Conservation (phyloP, 805 yeast genomes). For the Monosporozyma aerobia region DNA sequence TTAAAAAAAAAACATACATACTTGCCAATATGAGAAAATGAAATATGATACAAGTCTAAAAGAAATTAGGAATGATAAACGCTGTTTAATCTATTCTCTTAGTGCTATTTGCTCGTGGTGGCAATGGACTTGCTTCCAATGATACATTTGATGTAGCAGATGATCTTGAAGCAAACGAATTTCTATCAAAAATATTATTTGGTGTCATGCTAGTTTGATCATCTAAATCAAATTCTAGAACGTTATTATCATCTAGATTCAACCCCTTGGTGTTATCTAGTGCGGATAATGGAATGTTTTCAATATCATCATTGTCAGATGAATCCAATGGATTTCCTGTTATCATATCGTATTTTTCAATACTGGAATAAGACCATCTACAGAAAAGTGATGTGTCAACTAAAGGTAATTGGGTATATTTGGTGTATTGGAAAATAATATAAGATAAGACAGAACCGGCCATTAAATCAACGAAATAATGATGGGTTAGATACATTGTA, state of each 20-base stretch:
- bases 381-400: slow-evolving; percentile 45
- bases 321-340: slow-evolving; percentile 31
- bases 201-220: slow-evolving; percentile 7
- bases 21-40: not conserved
- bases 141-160: slow-evolving; percentile 31
- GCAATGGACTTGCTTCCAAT: slow-evolving; percentile 11
- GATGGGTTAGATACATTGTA: slow-evolving; percentile 96
- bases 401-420: slow-evolving; percentile 59
- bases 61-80: not conserved
- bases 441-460: slow-evolving; percentile 87
- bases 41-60: not conserved
- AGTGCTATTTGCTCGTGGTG: slow-evolving; percentile 5
- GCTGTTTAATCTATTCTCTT: not conserved
- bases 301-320: slow-evolving; percentile 24
- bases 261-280: slow-evolving; percentile 6
- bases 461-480: slow-evolving; percentile 85
- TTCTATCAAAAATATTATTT: slow-evolving; percentile 26
- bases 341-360: slow-evolving; percentile 29
- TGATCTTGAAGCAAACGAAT: slow-evolving; percentile 25
- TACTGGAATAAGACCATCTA: slow-evolving; percentile 55
- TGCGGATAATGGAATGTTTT: slow-evolving; percentile 20
- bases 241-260: slow-evolving; percentile 5
- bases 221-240: slow-evolving; percentile 21
- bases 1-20: not conserved
- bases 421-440: slow-evolving; percentile 58